These are phyloP conservation scores for Spergularia marina DNA, from an alignment of 148 eudicot species.

Conservation along the genomic window DNA sequence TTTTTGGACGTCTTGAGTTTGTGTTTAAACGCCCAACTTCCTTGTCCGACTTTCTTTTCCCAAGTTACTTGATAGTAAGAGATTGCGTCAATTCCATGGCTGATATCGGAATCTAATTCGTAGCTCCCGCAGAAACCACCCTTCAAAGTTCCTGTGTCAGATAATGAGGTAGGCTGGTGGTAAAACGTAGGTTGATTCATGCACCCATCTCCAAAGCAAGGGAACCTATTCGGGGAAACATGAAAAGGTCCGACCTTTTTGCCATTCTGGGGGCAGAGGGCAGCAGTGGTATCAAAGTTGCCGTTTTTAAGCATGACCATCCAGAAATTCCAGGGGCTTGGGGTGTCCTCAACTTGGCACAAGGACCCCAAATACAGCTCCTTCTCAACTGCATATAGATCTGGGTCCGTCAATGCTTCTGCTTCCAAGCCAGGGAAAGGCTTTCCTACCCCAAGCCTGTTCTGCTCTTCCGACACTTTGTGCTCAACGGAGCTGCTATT, in stretches of 20 bases:
- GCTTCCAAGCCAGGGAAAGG: constrained; percentile 48
- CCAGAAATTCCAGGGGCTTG: constrained; percentile 70
- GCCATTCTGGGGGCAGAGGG: constrained; percentile 71
- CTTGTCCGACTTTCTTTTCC: constrained; percentile 49
- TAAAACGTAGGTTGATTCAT: constrained; percentile 69
- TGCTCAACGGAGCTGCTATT: constrained; percentile 28
- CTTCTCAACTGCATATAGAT: constrained; percentile 67
- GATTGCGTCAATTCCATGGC: constrained; percentile 11
- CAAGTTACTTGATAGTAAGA: constrained; percentile 59
- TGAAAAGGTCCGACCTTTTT: constrained; percentile 50
- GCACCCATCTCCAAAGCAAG: constrained; percentile 73
- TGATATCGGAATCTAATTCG: constrained; percentile 36
- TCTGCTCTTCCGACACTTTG: constrained; percentile 50
- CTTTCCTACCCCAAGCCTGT: constrained; percentile 65
- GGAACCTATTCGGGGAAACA: constrained; percentile 46
- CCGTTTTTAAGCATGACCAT: constrained; percentile 87
- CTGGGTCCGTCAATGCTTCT: constrained; percentile 48
- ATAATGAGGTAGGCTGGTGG: constrained; percentile 45
- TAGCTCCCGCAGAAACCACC: constrained; percentile 65
- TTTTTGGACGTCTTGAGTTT: constrained; percentile 48
- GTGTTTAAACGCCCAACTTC: constrained; percentile 54
- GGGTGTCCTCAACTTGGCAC: constrained; percentile 46
- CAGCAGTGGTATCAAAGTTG: constrained; percentile 58
- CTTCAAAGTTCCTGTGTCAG: constrained; percentile 31
- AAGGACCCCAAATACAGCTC: constrained; percentile 63